These are phyloP conservation scores for Ustilago bromivora DNA, from an alignment of 1,284 basidiomycete genomes.

Conservation along the genomic window DNA sequence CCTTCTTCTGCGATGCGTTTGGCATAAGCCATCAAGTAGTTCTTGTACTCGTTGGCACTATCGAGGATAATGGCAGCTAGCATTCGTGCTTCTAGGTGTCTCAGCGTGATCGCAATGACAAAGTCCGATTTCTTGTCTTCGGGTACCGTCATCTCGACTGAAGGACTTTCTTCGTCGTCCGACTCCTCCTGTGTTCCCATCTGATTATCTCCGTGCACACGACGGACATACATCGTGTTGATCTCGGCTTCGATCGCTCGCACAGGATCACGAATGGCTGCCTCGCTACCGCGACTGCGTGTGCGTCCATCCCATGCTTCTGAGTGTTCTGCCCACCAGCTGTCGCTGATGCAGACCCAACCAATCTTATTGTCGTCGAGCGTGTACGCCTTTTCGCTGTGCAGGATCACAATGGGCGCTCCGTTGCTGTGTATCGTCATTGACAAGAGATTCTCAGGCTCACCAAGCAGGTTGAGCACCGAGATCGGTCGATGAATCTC, in stretches of 20 bases:
- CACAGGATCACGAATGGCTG: constrained; percentile 55
- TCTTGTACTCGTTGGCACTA: constrained; percentile 63
- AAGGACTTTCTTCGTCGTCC: constrained; percentile 31
- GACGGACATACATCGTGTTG: constrained; percentile 55
- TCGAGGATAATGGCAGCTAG: constrained; percentile 61
- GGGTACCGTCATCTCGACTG: constrained; percentile 48
- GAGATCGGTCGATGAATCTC: constrained; percentile 55
- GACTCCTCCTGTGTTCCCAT: constrained; percentile 40
- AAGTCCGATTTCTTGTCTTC: constrained; percentile 53
- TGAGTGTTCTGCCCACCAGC: constrained; percentile 60
- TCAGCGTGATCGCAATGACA: constrained; percentile 53
- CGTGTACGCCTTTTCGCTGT: constrained; percentile 58
- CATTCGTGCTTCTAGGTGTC: constrained; percentile 66
- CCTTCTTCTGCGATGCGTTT: constrained; percentile 64
- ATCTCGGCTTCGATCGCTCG: constrained; percentile 60
- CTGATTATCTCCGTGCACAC: constrained; percentile 41
- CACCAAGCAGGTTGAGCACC: constrained; percentile 51
- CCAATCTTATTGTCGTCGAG: constrained; percentile 57
- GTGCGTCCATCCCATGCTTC: constrained; percentile 60
- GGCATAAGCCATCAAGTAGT: constrained; percentile 56
- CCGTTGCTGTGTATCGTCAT: constrained; percentile 62
- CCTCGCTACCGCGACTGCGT: constrained; percentile 51
- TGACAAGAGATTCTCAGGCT: constrained; percentile 49
- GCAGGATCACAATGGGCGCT: constrained; percentile 71
- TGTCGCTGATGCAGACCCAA: constrained; percentile 59